Percentiles rank a stretch among this genome's conserved stretches.
Evolutionary conservation across 2,329 filamentous ascomycete genomes (phyloP).

Genomic region (Scopulariopsis brevicaulis): DNA sequence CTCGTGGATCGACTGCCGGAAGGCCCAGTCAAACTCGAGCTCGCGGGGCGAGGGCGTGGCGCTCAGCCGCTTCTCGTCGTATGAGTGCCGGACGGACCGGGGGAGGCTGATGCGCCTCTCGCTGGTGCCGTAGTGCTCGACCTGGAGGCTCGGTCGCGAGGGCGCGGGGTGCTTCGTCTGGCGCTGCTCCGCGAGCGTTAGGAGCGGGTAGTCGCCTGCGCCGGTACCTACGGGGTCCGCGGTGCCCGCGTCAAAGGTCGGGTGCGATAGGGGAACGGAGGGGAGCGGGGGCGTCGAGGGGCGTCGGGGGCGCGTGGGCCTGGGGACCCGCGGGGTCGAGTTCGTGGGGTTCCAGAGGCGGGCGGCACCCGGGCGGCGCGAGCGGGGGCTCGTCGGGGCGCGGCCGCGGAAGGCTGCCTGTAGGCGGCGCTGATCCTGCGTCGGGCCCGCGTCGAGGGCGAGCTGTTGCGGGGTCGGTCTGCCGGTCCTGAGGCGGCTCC

Average conservation of each 20-base stretch:
- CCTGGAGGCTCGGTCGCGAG: slow-evolving; percentile 35
- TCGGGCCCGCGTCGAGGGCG: not conserved
- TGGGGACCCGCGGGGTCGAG: slow-evolving; percentile 36
- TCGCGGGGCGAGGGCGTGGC: slow-evolving; percentile 14
- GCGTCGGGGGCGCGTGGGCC: slow-evolving; percentile 26
- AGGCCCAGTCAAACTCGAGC: slow-evolving; percentile 1
- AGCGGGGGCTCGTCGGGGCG: slow-evolving; percentile 17
- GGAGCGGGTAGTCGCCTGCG: slow-evolving; percentile 36
- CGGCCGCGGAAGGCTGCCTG: slow-evolving; percentile 31
- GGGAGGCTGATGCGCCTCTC: slow-evolving; percentile 41
- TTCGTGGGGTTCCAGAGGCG: slow-evolving; percentile 52
- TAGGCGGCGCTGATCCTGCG: slow-evolving; percentile 1
- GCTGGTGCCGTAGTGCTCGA: slow-evolving; percentile 32
- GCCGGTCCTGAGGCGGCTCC: not conserved
- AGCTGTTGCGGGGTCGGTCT: slow-evolving; percentile 3
- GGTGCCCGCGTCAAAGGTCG: slow-evolving; percentile 23
- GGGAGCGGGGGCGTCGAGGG: slow-evolving; percentile 43
- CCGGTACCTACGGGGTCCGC: slow-evolving; percentile 24
- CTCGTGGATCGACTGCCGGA: not conserved
- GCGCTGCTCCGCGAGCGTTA: slow-evolving; percentile 37
- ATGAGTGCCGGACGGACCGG: slow-evolving; percentile 38
- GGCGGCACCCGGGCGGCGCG: slow-evolving; percentile 30
- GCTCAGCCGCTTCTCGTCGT: slow-evolving; percentile 34
- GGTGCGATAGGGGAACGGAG: slow-evolving; percentile 35
- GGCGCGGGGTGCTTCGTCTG: slow-evolving; percentile 30